phyloP scores from a whole-genome alignment of 2,329 filamentous ascomycete species.

The Lojkania enalia region DNA sequence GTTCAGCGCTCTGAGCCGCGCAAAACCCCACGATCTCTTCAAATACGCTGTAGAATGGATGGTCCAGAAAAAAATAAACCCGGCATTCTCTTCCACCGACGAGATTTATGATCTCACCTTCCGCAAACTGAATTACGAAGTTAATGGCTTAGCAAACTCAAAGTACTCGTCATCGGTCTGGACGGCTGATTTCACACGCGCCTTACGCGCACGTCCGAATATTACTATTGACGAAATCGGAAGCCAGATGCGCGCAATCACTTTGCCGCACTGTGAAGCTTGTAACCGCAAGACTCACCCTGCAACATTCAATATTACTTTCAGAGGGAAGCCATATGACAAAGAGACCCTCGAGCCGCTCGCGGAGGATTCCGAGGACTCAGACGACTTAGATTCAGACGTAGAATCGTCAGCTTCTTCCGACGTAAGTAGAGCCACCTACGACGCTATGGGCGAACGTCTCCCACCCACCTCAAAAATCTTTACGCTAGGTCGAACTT shows the following conservation, averaged over 20 bases:
- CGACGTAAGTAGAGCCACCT: conserved; percentile 23
- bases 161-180: conserved; percentile 74
- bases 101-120: conserved; percentile 70
- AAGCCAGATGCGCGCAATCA: conserved; percentile 13
- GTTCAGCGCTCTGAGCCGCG: conserved; percentile 68
- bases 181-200: conserved; percentile 66
- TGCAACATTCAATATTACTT: conserved; percentile 65
- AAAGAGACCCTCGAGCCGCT: conserved; percentile 68
- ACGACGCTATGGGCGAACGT: conserved; percentile 31
- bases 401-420: conserved; percentile 33
- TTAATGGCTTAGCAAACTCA: conserved; percentile 67
- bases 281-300: conserved; percentile 72
- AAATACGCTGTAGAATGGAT: conserved; percentile 77
- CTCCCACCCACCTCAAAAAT: conserved; percentile 31
- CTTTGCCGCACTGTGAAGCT: conserved; percentile 61
- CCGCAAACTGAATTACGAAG: conserved; percentile 71
- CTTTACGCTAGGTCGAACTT: conserved; percentile 46
- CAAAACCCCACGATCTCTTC: conserved; percentile 73
- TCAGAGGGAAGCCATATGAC: conserved; percentile 69
- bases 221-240: conserved; percentile 46
- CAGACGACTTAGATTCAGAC: conserved; percentile 20
- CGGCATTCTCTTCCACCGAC: conserved; percentile 65
- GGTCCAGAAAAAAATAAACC: conserved; percentile 77
- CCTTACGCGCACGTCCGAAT: conserved; percentile 67
- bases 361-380: conserved; percentile 37